phyloP scores from a whole-genome alignment of 371 early-diverging fungal species.

The Scutellospora calospora region DNA sequence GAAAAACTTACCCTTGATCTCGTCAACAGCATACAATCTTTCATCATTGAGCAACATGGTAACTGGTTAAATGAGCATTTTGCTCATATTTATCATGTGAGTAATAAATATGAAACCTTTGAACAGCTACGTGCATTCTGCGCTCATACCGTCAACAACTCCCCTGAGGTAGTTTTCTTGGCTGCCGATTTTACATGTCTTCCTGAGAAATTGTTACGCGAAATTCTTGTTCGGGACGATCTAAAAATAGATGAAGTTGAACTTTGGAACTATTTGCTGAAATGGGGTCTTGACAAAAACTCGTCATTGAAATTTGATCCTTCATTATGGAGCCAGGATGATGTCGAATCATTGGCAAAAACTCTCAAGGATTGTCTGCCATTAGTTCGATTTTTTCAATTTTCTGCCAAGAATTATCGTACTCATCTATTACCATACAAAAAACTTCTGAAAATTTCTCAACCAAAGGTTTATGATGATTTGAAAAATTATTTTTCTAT shows the following conservation, averaged over 20 bases:
- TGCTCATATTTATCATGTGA: background rate
- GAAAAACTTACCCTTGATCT: conserved; percentile 25
- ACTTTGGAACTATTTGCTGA: conserved; percentile 7
- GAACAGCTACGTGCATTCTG: background rate
- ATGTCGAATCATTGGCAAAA: background rate
- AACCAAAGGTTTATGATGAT: background rate
- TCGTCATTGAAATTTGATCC: background rate
- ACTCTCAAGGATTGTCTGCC: conserved; percentile 12
- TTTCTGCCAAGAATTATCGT: conserved; percentile 22
- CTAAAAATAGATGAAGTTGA: conserved; percentile 39
- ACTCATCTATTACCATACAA: background rate
- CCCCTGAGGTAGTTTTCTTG: conserved; percentile 6
- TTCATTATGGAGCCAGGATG: background rate
- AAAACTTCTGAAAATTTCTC: conserved; percentile 15
- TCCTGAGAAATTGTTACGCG: background rate
- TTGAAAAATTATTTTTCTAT: background rate
- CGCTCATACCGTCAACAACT: background rate
- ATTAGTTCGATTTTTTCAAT: conserved; percentile 21
- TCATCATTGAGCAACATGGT: background rate
- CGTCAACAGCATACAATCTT: background rate
- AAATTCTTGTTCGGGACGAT: background rate
- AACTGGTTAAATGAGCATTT: conserved; percentile 26
- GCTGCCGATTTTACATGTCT: background rate
- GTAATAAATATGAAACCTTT: background rate
- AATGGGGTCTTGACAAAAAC: conserved; percentile 28